phyloP scores from a whole-genome alignment of 2,329 filamentous ascomycete genomes.

The Fusarium udum region DNA sequence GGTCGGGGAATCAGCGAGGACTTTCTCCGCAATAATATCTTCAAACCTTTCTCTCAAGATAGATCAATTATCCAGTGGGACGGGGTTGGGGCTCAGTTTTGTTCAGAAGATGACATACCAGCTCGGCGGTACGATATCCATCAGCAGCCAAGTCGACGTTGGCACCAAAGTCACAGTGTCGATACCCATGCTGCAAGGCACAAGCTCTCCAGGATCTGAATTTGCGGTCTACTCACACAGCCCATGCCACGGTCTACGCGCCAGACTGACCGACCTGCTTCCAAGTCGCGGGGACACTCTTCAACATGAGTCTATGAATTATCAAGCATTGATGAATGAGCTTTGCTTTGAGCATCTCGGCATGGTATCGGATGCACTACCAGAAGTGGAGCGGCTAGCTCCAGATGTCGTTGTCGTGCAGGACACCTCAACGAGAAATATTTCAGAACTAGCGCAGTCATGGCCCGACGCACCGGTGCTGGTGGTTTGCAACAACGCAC shows the following conservation, averaged over 20 bases:
- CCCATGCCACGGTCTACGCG: not conserved
- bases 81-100: slow-evolving; percentile 71
- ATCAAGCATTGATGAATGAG: not conserved
- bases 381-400: not conserved
- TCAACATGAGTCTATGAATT: not conserved
- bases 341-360: not conserved
- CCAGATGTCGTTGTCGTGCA: slow-evolving; percentile 42
- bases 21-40: slow-evolving; percentile 68
- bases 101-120: slow-evolving; percentile 67
- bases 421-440: not conserved
- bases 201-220: not conserved
- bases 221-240: not conserved
- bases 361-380: not conserved
- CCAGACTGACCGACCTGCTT: not conserved
- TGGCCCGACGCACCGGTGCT: slow-evolving; percentile 31
- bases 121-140: slow-evolving; percentile 65
- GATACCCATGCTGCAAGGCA: slow-evolving; percentile 39
- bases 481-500: slow-evolving; percentile 45
- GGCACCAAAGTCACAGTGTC: slow-evolving; percentile 50
- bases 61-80: slow-evolving; percentile 65
- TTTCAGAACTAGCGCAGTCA: not conserved
- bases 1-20: slow-evolving; percentile 72
- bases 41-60: slow-evolving; percentile 73
- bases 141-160: slow-evolving; percentile 55
- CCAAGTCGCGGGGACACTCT: accelerated